These are phyloP conservation scores for Bisporella sp. DNA, from an alignment of 2,329 filamentous ascomycete genomes.

Conservation along the genomic window DNA sequence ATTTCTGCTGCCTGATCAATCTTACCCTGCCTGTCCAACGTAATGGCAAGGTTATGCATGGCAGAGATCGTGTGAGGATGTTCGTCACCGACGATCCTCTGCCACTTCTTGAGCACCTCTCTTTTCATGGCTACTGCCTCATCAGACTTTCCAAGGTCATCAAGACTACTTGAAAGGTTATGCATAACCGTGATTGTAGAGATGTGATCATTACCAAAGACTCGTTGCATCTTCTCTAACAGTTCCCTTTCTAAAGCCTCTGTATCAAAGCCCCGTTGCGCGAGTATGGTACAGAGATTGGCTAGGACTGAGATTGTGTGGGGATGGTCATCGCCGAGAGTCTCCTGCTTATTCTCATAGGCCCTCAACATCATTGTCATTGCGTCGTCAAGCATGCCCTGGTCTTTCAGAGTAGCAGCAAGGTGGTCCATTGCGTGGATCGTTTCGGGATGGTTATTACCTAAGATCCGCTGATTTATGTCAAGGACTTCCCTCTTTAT, in stretches of 20 bases:
- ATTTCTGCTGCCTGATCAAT: background rate
- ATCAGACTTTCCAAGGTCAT: background rate
- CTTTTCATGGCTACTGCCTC: background rate
- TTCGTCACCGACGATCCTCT: background rate
- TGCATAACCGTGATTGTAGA: too few relatives aligned
- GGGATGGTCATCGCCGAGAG: background rate
- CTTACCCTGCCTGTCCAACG: conserved; percentile 1
- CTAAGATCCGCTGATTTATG: too few relatives aligned
- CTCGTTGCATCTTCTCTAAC: too few relatives aligned
- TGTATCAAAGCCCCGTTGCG: too few relatives aligned
- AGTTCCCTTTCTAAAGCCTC: too few relatives aligned
- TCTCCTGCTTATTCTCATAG: background rate
- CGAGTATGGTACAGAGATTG: too few relatives aligned
- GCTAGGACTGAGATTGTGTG: background rate
- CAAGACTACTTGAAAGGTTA: background rate
- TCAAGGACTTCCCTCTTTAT: background rate
- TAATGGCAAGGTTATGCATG: conserved; percentile 1
- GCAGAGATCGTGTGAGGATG: background rate
- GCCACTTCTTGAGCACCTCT: background rate
- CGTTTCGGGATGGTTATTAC: background rate
- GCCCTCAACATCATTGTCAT: background rate
- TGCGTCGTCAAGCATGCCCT: conserved; percentile 1
- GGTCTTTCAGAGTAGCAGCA: too few relatives aligned
- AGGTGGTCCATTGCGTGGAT: background rate
- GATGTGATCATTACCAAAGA: too few relatives aligned